Evolutionary conservation across 2,329 filamentous ascomycete species (phyloP).

Genomic region (Hymenoscyphus repandus): DNA sequence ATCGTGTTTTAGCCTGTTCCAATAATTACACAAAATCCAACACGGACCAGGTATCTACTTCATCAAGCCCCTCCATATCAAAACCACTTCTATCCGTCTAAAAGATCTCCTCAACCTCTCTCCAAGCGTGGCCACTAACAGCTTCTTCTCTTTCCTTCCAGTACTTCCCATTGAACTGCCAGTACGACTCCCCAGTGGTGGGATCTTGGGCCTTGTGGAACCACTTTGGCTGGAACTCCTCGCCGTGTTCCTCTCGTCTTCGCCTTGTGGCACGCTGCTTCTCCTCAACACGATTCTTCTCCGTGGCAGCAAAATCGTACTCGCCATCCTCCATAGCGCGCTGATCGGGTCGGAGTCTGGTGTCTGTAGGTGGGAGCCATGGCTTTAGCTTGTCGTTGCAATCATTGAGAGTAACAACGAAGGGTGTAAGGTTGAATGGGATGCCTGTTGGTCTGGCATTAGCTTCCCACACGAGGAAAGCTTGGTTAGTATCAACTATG

Average conservation of each 20-base stretch:
- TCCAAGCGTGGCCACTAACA: constrained; percentile 27
- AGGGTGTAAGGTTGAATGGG: constrained; percentile 95
- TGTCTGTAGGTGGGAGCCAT: constrained; percentile 86
- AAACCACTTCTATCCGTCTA: neutral
- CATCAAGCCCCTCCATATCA: too few species aligned
- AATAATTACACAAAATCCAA: too few species aligned
- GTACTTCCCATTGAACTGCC: constrained; percentile 84
- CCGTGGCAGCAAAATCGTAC: constrained; percentile 85
- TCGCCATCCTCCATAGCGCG: constrained; percentile 98
- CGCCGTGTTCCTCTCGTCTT: constrained; percentile 67
- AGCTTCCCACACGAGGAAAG: constrained; percentile 90
- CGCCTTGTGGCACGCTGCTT: constrained; percentile 75
- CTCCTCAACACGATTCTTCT: constrained; percentile 94
- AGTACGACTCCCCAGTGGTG: constrained; percentile 82
- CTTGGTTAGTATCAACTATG: constrained; percentile 63
- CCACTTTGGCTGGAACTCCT: constrained; percentile 82
- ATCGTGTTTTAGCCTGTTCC: too few species aligned
- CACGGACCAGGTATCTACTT: too few species aligned
- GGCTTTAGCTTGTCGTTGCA: constrained; percentile 75
- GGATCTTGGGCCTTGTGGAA: constrained; percentile 70
- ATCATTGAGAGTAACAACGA: constrained; percentile 90
- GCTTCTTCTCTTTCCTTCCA: constrained; percentile 61
- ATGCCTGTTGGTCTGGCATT: constrained; percentile 75
- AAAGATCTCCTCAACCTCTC: constrained; percentile 33
- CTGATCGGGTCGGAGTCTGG: constrained; percentile 87